Evolutionary conservation across 202 grass and related monocot genomes (phyloP).

Genomic region (Zizania palustris): DNA sequence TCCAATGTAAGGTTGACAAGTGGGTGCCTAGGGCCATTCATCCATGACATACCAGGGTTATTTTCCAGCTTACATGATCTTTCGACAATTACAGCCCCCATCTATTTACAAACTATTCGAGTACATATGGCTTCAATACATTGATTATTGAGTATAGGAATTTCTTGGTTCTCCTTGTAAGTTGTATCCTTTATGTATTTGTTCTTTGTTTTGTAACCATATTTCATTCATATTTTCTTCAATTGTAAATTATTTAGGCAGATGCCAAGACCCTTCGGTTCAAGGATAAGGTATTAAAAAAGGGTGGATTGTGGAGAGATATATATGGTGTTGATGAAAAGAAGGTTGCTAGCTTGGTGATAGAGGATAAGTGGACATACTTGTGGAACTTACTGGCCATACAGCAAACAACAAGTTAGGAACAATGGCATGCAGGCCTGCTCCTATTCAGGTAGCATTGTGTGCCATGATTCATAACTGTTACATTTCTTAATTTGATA

Average conservation of each 20-base stretch:
- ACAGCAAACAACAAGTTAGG: constrained; percentile 99
- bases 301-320: constrained; percentile 94
- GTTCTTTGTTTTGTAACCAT: constrained; percentile 16
- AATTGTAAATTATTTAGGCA: constrained; percentile 66
- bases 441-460: constrained; percentile 85
- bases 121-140: background rate
- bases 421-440: constrained; percentile 88
- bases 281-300: constrained; percentile 94
- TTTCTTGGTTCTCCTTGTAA: constrained; percentile 23
- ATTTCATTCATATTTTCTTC: constrained; percentile 39
- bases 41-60: background rate
- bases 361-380: constrained; percentile 98
- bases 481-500: constrained; percentile 19
- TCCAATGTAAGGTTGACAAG: constrained; percentile 1
- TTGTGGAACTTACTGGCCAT: constrained; percentile 97
- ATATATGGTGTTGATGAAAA: constrained; percentile 97
- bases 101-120: background rate
- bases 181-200: constrained; percentile 17
- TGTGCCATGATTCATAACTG: constrained; percentile 22
- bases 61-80: constrained; percentile 8
- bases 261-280: constrained; percentile 96
- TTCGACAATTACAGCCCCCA: background rate
- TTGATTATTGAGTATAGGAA: background rate
- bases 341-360: constrained; percentile 79
- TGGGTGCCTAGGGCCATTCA: background rate